Percentiles rank a stretch among this genome's conserved stretches.
Evolutionary conservation across 2,329 filamentous ascomycete species (phyloP).

Genomic region (Aspergillus cejpii): DNA sequence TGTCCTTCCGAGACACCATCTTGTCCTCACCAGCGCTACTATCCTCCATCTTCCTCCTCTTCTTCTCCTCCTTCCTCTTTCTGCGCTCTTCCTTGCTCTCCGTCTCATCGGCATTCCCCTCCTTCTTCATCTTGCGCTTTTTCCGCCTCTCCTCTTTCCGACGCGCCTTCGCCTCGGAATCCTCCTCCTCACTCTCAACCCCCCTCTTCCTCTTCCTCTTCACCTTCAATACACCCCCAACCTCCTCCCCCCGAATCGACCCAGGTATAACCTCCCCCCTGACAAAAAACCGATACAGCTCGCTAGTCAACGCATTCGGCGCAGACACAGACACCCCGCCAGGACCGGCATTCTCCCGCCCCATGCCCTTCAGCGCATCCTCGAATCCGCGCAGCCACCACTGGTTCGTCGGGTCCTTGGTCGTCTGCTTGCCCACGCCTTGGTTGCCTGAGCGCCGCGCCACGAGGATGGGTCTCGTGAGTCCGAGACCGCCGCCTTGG

Average conservation of each 20-base stretch:
- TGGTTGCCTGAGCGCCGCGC: conserved; percentile 74
- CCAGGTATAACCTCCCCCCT: conserved; percentile 70
- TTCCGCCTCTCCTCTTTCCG: conserved; percentile 34
- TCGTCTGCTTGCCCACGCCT: conserved; percentile 72
- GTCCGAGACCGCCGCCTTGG: conserved; percentile 60
- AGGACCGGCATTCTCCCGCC: conserved; percentile 49
- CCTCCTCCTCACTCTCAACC: conserved; percentile 35
- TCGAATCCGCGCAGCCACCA: conserved; percentile 98
- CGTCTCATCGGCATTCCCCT: conserved; percentile 11
- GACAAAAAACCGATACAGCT: conserved; percentile 78
- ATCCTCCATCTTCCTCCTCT: conserved; percentile 22
- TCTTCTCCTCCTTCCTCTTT: conserved; percentile 17
- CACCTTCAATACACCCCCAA: conserved; percentile 7
- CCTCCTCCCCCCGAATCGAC: conserved; percentile 44
- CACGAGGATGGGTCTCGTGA: conserved; percentile 75
- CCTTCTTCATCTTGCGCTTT: conserved; percentile 23
- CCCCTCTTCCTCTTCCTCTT: conserved; percentile 20
- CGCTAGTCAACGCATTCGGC: conserved; percentile 43
- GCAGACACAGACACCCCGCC: conserved; percentile 49
- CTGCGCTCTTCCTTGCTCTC: conserved; percentile 14
- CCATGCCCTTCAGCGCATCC: conserved; percentile 73
- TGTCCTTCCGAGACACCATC: conserved; percentile 22
- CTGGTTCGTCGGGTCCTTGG: conserved; percentile 62
- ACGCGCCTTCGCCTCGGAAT: conserved; percentile 16
- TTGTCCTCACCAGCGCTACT: conserved; percentile 19